These are phyloP conservation scores for Stenogyne calaminthoides DNA, from an alignment of 305 asterid species.

Conservation along the genomic window DNA sequence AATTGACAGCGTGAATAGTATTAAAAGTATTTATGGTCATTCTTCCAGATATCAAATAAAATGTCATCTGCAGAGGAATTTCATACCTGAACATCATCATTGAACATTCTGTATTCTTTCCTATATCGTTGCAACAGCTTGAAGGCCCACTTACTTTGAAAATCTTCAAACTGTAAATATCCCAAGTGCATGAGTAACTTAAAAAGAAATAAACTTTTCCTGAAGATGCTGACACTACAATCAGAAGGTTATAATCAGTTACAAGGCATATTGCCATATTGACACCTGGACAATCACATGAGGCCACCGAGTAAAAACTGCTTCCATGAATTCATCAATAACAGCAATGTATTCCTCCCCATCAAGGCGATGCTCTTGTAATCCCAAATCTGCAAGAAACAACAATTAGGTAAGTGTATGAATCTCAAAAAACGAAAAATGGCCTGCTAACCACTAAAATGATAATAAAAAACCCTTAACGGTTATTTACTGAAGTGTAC, in stretches of 20 bases:
- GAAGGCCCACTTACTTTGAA: slow-evolving; percentile 99
- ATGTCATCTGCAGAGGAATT: slow-evolving; percentile 24
- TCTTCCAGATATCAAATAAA: slow-evolving; percentile 16
- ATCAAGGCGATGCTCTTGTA: slow-evolving; percentile 93
- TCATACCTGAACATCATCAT: slow-evolving; percentile 94
- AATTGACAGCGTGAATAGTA: slow-evolving; percentile 21
- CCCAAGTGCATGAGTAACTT: slow-evolving; percentile 30
- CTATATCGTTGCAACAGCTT: slow-evolving; percentile 94
- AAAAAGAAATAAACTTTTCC: neutral
- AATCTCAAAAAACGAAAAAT: slow-evolving; percentile 17
- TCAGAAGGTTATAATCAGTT: slow-evolving; percentile 25
- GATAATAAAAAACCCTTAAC: neutral
- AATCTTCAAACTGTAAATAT: slow-evolving; percentile 92
- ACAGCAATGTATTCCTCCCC: slow-evolving; percentile 92
- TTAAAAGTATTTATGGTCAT: neutral
- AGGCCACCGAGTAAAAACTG: slow-evolving; percentile 98
- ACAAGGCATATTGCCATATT: slow-evolving; percentile 31
- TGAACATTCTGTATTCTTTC: slow-evolving; percentile 91
- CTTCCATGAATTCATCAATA: slow-evolving; percentile 97
- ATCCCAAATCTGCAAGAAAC: slow-evolving; percentile 73
- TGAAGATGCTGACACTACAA: slow-evolving; percentile 16
- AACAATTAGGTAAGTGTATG: slow-evolving; percentile 23
- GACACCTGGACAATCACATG: slow-evolving; percentile 97
- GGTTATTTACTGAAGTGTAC: slow-evolving; percentile 7
- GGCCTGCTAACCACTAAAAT: slow-evolving; percentile 23